Conservation (phyloP, 2,329 filamentous ascomycete genomes). For the Exophiala lecanii-corni region DNA sequence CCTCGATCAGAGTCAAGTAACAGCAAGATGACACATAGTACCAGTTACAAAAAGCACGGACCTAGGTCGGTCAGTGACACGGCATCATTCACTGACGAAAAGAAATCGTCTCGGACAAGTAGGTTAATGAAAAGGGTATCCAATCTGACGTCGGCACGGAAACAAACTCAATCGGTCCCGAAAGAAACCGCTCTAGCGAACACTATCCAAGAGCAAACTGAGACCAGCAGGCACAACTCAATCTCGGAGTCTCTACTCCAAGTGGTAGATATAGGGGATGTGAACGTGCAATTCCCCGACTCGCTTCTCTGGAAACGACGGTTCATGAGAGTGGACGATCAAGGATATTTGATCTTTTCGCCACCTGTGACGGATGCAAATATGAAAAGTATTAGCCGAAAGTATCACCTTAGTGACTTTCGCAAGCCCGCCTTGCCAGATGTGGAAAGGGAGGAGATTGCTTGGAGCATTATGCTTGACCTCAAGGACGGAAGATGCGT, state of each 20-base stretch:
- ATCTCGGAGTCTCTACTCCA: conserved; percentile 35
- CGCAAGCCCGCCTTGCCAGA: conserved; percentile 74
- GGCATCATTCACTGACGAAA: conserved; percentile 38
- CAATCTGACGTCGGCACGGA: conserved; percentile 47
- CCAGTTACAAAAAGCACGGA: conserved; percentile 36
- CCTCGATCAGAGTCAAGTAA: conserved; percentile 36
- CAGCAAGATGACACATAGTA: conserved; percentile 37
- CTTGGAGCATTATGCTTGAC: conserved; percentile 70
- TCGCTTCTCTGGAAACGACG: conserved; percentile 94
- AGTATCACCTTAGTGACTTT: conserved; percentile 84
- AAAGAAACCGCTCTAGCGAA: conserved; percentile 28
- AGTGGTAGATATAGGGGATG: conserved; percentile 72
- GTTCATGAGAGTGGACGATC: conserved; percentile 76
- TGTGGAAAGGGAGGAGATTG: conserved; percentile 85
- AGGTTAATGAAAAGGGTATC: conserved; percentile 65
- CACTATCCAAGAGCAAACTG: conserved; percentile 35
- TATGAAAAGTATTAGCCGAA: conserved; percentile 62
- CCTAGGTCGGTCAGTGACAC: conserved; percentile 33
- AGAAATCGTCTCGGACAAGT: conserved; percentile 53
- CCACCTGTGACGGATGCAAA: conserved; percentile 59
- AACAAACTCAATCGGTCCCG: conserved; percentile 43
- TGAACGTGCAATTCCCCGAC: conserved; percentile 96
- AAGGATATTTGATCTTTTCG: conserved; percentile 77
- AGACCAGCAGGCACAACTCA: conserved; percentile 13
- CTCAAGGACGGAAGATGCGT: conserved; percentile 58